Percentiles rank a stretch among this genome's conserved stretches.
Conservation (phyloP, 306 rosid species). For the Cicer cuneatum region DNA sequence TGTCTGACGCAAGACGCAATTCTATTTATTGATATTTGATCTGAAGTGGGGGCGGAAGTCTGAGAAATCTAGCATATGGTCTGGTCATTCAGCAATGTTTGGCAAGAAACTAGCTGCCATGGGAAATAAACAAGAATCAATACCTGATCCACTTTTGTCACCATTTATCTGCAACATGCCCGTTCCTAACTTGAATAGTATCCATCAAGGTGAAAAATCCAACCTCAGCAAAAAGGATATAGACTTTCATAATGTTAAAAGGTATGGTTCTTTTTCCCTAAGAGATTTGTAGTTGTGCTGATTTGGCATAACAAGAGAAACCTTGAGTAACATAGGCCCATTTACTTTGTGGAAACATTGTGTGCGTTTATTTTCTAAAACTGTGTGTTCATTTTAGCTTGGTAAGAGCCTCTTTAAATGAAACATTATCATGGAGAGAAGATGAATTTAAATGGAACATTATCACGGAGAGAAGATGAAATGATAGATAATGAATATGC, state of each 20-base stretch:
- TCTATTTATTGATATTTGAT: conserved; percentile 32
- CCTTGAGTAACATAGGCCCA: neutral
- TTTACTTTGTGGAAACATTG: no score
- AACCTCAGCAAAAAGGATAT: conserved; percentile 45
- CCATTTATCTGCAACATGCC: conserved; percentile 65
- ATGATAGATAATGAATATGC: no score
- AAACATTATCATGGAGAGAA: no score
- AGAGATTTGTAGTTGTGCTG: neutral
- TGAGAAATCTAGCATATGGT: conserved; percentile 61
- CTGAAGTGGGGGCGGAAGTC: conserved; percentile 71
- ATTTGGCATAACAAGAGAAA: conserved; percentile 22
- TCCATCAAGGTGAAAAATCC: conserved; percentile 47
- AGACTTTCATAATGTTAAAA: conserved; percentile 45
- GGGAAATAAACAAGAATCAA: conserved; percentile 58
- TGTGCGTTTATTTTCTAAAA: no score
- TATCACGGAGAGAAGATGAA: no score
- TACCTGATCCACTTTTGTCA: conserved; percentile 78
- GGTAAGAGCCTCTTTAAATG: no score
- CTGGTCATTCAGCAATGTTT: conserved; percentile 58
- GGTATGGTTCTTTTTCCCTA: conserved; percentile 53
- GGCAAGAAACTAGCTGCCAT: conserved; percentile 59
- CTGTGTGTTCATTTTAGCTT: no score
- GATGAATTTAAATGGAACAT: no score
- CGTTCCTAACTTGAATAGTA: conserved; percentile 42
- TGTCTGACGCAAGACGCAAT: conserved; percentile 37